Evolutionary conservation across 1,139 yeast species (phyloP).

Genomic region (Debaryomycetaceae sp.): DNA sequence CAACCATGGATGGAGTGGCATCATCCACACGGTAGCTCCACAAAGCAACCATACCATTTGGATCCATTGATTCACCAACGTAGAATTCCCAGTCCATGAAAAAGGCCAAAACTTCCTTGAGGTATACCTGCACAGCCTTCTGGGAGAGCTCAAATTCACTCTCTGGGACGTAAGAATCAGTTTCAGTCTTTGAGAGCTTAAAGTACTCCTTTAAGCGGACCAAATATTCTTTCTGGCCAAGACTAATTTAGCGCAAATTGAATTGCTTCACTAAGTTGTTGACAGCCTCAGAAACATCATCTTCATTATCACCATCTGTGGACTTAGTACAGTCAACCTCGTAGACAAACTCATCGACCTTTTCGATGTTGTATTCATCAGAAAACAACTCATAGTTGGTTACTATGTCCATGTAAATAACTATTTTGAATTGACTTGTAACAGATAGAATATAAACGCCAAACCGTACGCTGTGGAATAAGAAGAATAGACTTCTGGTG

Average conservation of each 20-base stretch:
- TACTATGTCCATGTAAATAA: conserved; percentile 65
- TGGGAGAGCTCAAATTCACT: conserved; percentile 72
- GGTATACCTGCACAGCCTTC: conserved; percentile 95
- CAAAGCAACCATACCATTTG: conserved; percentile 96
- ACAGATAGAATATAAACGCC: not conserved
- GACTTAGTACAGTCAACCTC: conserved; percentile 97
- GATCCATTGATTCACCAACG: conserved; percentile 99
- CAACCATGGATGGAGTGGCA: conserved; percentile 91
- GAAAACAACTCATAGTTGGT: conserved; percentile 96
- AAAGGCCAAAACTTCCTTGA: conserved; percentile 89
- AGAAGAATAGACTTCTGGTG: not conserved
- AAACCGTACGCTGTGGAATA: not conserved
- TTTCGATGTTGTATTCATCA: conserved; percentile 88
- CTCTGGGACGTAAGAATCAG: conserved; percentile 87
- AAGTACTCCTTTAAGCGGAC: conserved; percentile 97
- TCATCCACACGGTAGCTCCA: conserved; percentile 99
- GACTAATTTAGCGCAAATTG: conserved; percentile 92
- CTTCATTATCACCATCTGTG: conserved; percentile 73
- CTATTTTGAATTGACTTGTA: conserved; percentile 22
- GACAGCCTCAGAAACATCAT: conserved; percentile 83
- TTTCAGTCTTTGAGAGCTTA: conserved; percentile 88
- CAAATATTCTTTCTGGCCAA: conserved; percentile 96
- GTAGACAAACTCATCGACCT: conserved; percentile 85
- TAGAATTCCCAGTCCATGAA: conserved; percentile 99
- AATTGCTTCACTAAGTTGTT: conserved; percentile 98